Percentiles rank a stretch among this genome's conserved stretches.
Evolutionary conservation across 2,329 filamentous ascomycete genomes (phyloP).

Genomic region (Aspergillus thermomutatus): DNA sequence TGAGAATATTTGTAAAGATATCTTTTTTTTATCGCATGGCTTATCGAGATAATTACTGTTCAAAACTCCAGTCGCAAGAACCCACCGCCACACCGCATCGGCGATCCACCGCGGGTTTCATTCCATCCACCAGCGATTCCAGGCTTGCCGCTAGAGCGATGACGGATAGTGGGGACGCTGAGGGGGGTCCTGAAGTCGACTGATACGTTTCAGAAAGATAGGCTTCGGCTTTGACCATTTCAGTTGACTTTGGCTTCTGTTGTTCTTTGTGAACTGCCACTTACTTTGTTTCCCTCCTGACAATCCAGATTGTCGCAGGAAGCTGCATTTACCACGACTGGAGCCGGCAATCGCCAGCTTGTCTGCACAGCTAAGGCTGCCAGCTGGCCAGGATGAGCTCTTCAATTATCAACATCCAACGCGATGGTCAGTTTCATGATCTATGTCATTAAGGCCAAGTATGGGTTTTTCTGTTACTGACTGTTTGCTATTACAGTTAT

Average conservation of each 20-base stretch:
- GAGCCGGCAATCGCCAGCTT: slow-evolving; percentile 9
- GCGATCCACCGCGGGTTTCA: slow-evolving; percentile 5
- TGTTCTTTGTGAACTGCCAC: neutral
- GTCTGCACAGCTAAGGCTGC: slow-evolving; percentile 26
- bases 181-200: slow-evolving; percentile 7
- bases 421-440: slow-evolving; percentile 57
- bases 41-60: neutral
- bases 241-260: neutral
- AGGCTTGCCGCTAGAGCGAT: neutral
- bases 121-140: neutral
- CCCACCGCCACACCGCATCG: slow-evolving; percentile 5
- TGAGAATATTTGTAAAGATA: neutral
- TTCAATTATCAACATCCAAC: slow-evolving; percentile 82
- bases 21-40: neutral
- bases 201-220: slow-evolving; percentile 24
- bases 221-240: slow-evolving; percentile 2
- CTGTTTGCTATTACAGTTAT: slow-evolving; percentile 53
- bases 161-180: slow-evolving; percentile 15
- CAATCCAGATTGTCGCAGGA: neutral
- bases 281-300: neutral
- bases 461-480: slow-evolving; percentile 11
- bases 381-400: slow-evolving; percentile 65
- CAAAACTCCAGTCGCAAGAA: neutral
- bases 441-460: neutral
- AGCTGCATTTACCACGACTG: neutral